Evolutionary conservation across 345 rosid species (phyloP), one percentile per base, ranked within the genome.

Genomic region (Crucihimalaya himalaica): DNA sequence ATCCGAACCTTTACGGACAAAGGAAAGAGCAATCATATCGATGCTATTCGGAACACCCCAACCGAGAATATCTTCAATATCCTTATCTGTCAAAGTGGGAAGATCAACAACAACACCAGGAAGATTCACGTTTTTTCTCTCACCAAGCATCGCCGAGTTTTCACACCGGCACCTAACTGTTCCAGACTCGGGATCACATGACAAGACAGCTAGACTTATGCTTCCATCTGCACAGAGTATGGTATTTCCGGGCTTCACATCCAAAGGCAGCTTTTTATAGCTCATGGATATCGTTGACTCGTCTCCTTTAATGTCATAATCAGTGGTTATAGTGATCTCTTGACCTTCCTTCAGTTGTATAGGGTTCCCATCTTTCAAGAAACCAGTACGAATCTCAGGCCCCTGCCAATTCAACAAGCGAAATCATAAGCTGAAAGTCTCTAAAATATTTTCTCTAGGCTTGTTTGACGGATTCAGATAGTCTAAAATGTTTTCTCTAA

Each of bases 61-160:
- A 16, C 39, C 72, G 21, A 92, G 78, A 79, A 89, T 92, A 78
- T 92, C 97, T 57, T 89, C 96, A 78, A 86, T 84, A 74, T 92
- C 98, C 79, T 92, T 92, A 32, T 92, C 94, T 0, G 97, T 89
- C 61, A 92, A 81, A 2, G 94, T 92, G 4, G 97, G 97, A 59
- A 92, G 92, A 80, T 92, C 98, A 53, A 89, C 98, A 19, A 89
- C 94, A 28, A 92, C 90, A 71, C 95, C 98, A 2, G 98, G 98
- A 48, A 92, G 94, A 81, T 92, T 89, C 71, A 92, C 98, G 55
- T 92, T 92, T 77, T 92, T 92, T 54, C 98, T 83, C 80, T 92
- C 98, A 19, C 97, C 96, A n/a, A 92, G 81, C 87, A 83, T 83
- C 0, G 96, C 91, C 9, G 94, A 75, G 76, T 92, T 92, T 73